Percentiles rank a stretch among this genome's conserved stretches.
Conservation (phyloP, 2,329 filamentous ascomycete species). For the Pyricularia sp. region DNA sequence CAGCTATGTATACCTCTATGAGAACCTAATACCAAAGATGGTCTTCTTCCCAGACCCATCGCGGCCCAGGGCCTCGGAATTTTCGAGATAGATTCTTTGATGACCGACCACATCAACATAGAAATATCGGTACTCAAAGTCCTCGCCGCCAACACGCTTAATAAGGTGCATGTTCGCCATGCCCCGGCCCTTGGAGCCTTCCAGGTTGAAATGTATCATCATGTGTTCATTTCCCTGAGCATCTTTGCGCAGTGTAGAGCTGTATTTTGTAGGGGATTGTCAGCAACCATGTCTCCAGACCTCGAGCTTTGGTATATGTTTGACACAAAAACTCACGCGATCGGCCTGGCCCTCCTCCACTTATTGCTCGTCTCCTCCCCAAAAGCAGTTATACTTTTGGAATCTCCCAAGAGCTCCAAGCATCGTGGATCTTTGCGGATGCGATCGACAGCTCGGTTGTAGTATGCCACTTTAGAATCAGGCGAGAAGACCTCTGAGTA, state of each 20-base stretch:
- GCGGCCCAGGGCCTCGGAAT: conserved; percentile 35
- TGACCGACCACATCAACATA: conserved; percentile 71
- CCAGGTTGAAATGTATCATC: conserved; percentile 77
- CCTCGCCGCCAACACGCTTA: conserved; percentile 51
- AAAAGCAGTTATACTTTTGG: conserved; percentile 67
- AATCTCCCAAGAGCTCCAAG: conserved; percentile 63
- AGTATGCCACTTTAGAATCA: conserved; percentile 77
- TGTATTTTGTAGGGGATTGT: conserved; percentile 17
- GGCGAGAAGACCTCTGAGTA: conserved; percentile 77
- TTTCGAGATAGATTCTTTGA: conserved; percentile 55
- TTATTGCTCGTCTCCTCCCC: conserved; percentile 75
- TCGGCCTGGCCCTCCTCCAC: conserved; percentile 61
- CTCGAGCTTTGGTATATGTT: background rate
- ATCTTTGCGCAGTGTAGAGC: conserved; percentile 61
- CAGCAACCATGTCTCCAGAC: conserved; percentile 7
- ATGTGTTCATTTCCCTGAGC: conserved; percentile 69
- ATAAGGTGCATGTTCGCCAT: conserved; percentile 71
- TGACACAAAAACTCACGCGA: conserved; percentile 34
- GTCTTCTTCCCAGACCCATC: conserved; percentile 23
- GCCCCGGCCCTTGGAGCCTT: conserved; percentile 67
- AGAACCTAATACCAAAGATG: conserved; percentile 56
- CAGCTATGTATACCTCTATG: conserved; percentile 2
- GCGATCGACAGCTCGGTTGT: conserved; percentile 76
- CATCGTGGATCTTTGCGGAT: conserved; percentile 67
- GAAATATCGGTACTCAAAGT: conserved; percentile 72